phyloP scores from a whole-genome alignment of 257 asterid species.

The Gentiana dahurica region DNA sequence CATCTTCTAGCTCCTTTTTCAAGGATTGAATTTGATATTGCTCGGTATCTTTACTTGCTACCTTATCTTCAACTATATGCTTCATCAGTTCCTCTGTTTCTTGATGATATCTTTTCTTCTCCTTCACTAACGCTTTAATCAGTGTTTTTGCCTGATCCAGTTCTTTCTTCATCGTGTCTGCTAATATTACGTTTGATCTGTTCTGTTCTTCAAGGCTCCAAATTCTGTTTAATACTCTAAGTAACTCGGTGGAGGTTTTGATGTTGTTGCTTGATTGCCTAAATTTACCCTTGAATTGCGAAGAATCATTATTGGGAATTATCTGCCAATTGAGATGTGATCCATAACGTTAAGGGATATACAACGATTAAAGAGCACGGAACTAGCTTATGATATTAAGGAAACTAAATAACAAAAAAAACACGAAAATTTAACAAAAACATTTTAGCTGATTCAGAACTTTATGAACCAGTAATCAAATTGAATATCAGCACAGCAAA shows the following conservation, averaged over 20 bases:
- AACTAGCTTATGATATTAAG: background rate
- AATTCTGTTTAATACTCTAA: conserved; percentile 66
- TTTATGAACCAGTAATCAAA: too few relatives aligned
- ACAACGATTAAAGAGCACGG: background rate
- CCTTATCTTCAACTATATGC: conserved; percentile 32
- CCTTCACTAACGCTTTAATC: conserved; percentile 38
- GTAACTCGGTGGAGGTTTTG: conserved; percentile 72
- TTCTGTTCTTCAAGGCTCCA: conserved; percentile 93
- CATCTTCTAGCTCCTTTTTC: conserved; percentile 41
- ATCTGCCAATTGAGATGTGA: conserved; percentile 30
- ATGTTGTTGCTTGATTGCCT: conserved; percentile 45
- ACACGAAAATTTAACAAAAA: conserved; percentile 2
- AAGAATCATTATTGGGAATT: conserved; percentile 34
- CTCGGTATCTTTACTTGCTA: conserved; percentile 27
- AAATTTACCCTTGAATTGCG: conserved; percentile 28
- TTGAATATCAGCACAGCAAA: too few relatives aligned
- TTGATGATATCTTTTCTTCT: conserved; percentile 38
- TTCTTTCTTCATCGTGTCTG: conserved; percentile 48
- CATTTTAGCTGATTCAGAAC: too few relatives aligned
- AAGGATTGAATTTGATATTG: conserved; percentile 24
- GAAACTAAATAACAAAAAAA: too few relatives aligned
- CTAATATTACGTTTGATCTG: conserved; percentile 43
- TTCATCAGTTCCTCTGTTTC: conserved; percentile 35
- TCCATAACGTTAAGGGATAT: background rate
- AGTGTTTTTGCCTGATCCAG: conserved; percentile 39